Evolutionary conservation across 1,284 basidiomycete genomes (phyloP).

Genomic region (Boletus smithii): DNA sequence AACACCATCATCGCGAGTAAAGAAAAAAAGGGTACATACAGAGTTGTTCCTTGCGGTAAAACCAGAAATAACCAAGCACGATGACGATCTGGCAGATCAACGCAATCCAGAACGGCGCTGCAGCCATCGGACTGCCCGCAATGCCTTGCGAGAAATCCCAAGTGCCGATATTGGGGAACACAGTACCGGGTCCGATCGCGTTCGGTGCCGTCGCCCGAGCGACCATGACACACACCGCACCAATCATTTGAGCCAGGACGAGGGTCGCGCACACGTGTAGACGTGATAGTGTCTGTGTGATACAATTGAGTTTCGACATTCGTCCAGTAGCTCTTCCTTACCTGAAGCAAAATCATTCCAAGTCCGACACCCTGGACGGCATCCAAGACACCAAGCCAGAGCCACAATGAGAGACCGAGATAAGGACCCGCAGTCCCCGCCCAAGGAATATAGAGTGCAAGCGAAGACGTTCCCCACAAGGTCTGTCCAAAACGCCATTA

Average conservation of each 20-base stretch:
- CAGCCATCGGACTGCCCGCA: conserved; percentile 72
- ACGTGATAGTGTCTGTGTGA: conserved; percentile 87
- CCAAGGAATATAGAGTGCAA: conserved; percentile 89
- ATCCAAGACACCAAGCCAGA: conserved; percentile 91
- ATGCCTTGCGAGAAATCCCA: conserved; percentile 79
- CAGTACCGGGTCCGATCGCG: conserved; percentile 76
- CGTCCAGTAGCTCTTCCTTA: conserved; percentile 25
- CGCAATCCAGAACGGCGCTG: conserved; percentile 85
- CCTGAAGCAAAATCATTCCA: conserved; percentile 90
- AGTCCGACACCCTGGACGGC: conserved; percentile 90
- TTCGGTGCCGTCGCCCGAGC: conserved; percentile 85
- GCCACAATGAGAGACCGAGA: conserved; percentile 82
- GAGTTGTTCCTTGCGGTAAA: conserved; percentile 87
- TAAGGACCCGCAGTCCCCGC: conserved; percentile 81
- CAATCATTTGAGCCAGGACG: conserved; percentile 82
- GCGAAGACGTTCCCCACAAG: conserved; percentile 85
- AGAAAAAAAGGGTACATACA: conserved; percentile 39
- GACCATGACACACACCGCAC: conserved; percentile 79
- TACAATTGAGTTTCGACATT: neutral
- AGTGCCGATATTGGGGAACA: conserved; percentile 88
- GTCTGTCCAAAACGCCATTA: conserved; percentile 46
- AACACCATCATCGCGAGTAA: too few relatives aligned
- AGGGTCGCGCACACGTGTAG: conserved; percentile 90
- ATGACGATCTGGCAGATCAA: conserved; percentile 78
- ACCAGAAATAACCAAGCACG: conserved; percentile 90